Evolutionary conservation across 1,139 yeast genomes (phyloP).

Genomic region (Yarrowia galli): DNA sequence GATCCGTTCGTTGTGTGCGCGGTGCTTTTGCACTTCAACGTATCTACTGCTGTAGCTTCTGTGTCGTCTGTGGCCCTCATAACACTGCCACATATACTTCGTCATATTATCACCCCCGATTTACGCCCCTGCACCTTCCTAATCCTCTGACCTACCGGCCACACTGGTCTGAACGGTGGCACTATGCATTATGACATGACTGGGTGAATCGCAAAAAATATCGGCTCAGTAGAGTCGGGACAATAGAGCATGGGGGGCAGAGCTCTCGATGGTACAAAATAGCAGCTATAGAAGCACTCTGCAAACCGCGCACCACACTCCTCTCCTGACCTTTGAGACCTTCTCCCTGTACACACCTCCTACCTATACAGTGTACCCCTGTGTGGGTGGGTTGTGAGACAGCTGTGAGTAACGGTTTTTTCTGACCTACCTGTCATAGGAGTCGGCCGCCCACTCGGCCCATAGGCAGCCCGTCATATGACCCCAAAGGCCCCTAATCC

Average conservation of each 20-base stretch:
- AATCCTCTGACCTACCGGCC: conserved; percentile 34
- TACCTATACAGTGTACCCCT: conserved; percentile 31
- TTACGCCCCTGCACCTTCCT: conserved; percentile 26
- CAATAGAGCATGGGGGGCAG: neutral
- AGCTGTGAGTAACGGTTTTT: neutral
- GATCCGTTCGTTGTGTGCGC: neutral
- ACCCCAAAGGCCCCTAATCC: neutral
- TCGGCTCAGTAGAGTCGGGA: neutral
- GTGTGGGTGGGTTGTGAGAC: conserved; percentile 15
- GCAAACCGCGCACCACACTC: neutral
- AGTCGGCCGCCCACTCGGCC: neutral
- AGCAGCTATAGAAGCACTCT: neutral
- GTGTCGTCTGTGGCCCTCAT: neutral
- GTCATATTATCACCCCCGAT: neutral
- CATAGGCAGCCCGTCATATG: conserved; percentile 6
- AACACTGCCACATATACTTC: neutral
- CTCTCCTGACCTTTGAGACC: conserved; percentile 6
- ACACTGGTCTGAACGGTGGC: conserved; percentile 17
- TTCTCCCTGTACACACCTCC: conserved; percentile 10
- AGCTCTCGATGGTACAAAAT: neutral
- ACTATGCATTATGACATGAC: conserved; percentile 28
- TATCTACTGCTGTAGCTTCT: neutral
- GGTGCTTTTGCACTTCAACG: neutral
- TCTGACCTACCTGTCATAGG: neutral
- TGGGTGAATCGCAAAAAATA: neutral